Conservation (phyloP, 257 asterid genomes). For the Forsythia viridissima region DNA sequence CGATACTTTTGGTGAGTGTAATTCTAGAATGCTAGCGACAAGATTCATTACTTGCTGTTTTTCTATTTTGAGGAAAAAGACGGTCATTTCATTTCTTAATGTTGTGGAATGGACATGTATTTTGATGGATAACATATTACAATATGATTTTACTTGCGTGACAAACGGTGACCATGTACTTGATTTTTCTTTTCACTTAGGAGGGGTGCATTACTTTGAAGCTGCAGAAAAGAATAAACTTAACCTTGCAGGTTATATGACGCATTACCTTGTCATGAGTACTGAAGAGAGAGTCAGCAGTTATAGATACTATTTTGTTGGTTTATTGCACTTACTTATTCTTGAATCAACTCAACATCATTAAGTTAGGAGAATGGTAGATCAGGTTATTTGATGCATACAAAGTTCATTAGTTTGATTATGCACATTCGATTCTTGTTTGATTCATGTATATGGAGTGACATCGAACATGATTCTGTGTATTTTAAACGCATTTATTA, state of each 20-base stretch:
- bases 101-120: not conserved
- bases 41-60: not conserved
- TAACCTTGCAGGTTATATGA: conserved; percentile 17
- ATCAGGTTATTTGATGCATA: not conserved
- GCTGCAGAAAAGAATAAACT: not conserved
- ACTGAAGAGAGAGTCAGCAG: not conserved
- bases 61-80: not conserved
- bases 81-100: not conserved
- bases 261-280: not conserved
- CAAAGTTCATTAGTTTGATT: not conserved
- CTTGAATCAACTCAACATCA: not conserved
- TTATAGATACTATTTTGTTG: not conserved
- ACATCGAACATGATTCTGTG: not conserved
- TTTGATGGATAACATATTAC: not conserved
- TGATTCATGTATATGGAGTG: not conserved
- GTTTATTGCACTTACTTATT: not conserved
- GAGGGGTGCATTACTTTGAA: not conserved
- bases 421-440: conserved; percentile 5
- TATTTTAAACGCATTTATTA: conserved; percentile 18
- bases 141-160: not conserved
- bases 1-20: not conserved
- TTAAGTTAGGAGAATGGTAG: not conserved
- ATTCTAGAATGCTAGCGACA: not conserved
- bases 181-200: not conserved
- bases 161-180: not conserved